A percentile compares a stretch with the other conserved stretches of the same genome.
These are phyloP conservation scores for Puya raimondii DNA, from an alignment of 176 grass and related monocot genomes.

Conservation along the genomic window DNA sequence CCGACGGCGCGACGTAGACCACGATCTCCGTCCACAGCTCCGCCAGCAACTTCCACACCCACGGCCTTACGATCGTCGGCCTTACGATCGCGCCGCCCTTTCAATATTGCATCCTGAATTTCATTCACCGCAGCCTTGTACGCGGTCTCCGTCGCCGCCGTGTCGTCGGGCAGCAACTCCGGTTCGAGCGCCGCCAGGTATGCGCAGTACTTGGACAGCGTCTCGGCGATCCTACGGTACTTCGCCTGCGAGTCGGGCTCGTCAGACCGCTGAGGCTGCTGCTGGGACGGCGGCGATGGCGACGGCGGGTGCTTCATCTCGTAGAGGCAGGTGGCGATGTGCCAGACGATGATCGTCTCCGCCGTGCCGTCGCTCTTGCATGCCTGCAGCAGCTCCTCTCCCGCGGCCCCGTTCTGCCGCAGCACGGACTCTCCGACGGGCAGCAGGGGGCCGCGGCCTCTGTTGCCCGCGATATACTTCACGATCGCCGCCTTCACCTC, in stretches of 20 bases:
- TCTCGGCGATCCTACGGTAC: neutral
- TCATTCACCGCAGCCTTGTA: no score
- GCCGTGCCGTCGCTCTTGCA: neutral
- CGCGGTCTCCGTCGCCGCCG: neutral
- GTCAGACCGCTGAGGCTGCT: neutral
- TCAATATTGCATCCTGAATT: no score
- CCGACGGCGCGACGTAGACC: constrained; percentile 5
- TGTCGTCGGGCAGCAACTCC: constrained; percentile 12
- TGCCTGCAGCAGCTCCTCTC: no score
- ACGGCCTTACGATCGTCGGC: no score
- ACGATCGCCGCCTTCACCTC: no score
- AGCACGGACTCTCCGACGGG: no score
- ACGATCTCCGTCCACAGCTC: constrained; percentile 9
- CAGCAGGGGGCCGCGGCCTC: no score
- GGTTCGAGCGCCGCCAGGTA: constrained; percentile 1
- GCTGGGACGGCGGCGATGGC: neutral
- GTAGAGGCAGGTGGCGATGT: constrained; percentile 17
- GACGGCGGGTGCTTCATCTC: no score
- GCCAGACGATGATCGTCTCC: neutral
- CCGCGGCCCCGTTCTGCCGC: no score
- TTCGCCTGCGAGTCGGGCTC: no score
- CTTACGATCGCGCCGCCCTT: no score
- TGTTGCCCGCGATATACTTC: no score
- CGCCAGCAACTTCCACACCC: constrained; percentile 2
- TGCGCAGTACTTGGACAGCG: constrained; percentile 21